Evolutionary conservation across 2,329 filamentous ascomycete genomes (phyloP), one percentile per base, ranked within the genome.

Genomic region (Metarhizium guizhouense): DNA sequence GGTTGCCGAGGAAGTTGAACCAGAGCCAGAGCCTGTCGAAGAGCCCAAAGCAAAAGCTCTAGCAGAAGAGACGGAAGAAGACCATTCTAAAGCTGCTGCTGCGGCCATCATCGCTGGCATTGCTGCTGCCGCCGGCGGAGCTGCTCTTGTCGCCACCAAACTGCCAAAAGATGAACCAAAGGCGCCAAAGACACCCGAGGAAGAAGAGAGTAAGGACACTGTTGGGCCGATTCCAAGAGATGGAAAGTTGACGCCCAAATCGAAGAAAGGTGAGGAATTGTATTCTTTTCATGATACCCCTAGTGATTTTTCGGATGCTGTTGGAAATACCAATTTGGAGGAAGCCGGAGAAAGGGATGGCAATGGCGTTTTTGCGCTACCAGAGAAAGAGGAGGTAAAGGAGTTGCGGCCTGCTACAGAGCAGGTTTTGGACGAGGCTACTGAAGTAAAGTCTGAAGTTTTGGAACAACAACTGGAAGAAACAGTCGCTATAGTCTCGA

Each of bases 231-330:
- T 74, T 57, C 64, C 68, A 51, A 61, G 62, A 49, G 68, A 70
- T 52, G 69, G 70, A 58, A 71, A 67, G 60, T 62, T 57, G 54
- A 60, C 61, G 51, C 56, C 62, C 53, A 65, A 61, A 58, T 62
- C 63, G 55, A 70, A 68, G 61, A 75, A 73, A 76, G 74, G 74
- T 76, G 70, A 76, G 74, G 67, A 70, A 63, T 59, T 63, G 58
- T 59, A 62, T 69, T 67, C 61, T 66, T 64, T 69, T 64, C 63
- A 67, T 68, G 64, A 73, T 72, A 67, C 67, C 67, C 67, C 65
- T 63, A 63, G 66, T 70, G 65, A 65, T 66, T 67, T 70, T 68
- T 54, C 62, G 60, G 64, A 64, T 64, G 58, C 58, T 61, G 59
- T 63, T 62, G 64, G 61, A 64, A 61, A 64, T 60, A 62, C 62